Evolutionary conservation across 176 grass and related monocot genomes (phyloP), one percentile per base, ranked within the genome.

Genomic region (Zoysia pacifica): DNA sequence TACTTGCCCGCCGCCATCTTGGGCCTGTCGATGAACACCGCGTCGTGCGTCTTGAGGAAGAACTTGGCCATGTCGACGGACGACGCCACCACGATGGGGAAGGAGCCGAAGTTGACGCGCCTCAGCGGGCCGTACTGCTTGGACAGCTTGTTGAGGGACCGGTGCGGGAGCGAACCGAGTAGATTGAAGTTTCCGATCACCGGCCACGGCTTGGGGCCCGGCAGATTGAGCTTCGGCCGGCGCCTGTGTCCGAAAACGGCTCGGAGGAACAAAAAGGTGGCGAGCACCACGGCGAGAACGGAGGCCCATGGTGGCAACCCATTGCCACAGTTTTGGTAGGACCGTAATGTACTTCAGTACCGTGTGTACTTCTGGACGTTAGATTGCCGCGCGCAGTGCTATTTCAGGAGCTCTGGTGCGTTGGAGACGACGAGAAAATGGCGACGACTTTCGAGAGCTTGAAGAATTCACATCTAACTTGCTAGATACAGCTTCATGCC

Each of bases 151-250:
- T 89, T 52, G 20, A 92, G 38, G 11, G 90, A 88, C 43, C 69
- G 90, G 79, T 92, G 90, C 18, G 74, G 81, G 48, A 84, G 81
- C 42, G 58, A 6, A 15, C 77, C 61, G 4, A 91, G 68, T 48
- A 88, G 82, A 60, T 91, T 77, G 18, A 88, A 51, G 79, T 87
- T 91, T 72, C 89, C 89, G 54, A 91, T 82, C 53, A 91, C 36
- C 4, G 89, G 89, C 77, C 81, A 84, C 5, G 71, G 72, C 45
- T 84, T 72, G 5, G 89, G 81, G 18, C 85, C 89, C 6, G 89
- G 85, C 8, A 28, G 28, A 28, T 28, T 28, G 28, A 28, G 28
- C 28, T 28, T 28, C 28, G 28, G 28, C 28, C 28, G 28, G 28
- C 28, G 28, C 28, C 28, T 28, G 28, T 28, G 28, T 28, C 28